Evolutionary conservation across 345 rosid genomes (phyloP), one percentile per base, ranked within the genome.

Genomic region (Pugionium cornutum): DNA sequence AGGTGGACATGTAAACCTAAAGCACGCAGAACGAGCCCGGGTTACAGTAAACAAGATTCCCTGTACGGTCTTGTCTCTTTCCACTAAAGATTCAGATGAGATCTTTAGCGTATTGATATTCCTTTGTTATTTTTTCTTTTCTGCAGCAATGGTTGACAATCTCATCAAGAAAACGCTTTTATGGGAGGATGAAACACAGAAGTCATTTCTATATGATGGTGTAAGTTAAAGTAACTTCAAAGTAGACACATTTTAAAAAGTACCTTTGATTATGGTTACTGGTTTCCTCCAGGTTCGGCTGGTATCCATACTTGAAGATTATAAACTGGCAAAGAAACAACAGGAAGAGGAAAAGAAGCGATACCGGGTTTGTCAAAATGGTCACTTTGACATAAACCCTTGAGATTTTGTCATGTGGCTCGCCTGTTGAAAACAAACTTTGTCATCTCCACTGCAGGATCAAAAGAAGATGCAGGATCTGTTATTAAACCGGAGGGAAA

Each of bases 401-500:
- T 2, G 26, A 31, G 53, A 25, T 43, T 2, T 18, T 18, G 18
- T 18, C 18, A 18, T 18, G 18, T 18, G 18, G 18, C 18, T 18
- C 18, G 34, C 7, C 2, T 60, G 28, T 40, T 54, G 18, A 40
- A n/a, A 40, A 32, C 10, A 6, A 53, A 2, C 18, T 26, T 32
- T 11, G 18, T 58, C 9, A 10, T 37, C 31, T 25, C n/a, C 54
- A 81, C 62, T 35, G 48, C 77, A 94, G 97, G 95, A 86, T 80
- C 95, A 90, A 68, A 94, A 94, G 87, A 94, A 90, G 83, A 80
- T 88, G 64, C 99, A 88, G 77, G 99, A 88, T 82, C 83, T 88
- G 56, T 71, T 85, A 44, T 46, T 88, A 48, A 84, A 83, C 2
- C 83, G 88, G 83, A 88, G 84, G 80, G 99, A 90, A 82, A 58